These are phyloP conservation scores for Botryosphaeria agaves DNA, from an alignment of 2,329 filamentous ascomycete species.

Conservation along the genomic window DNA sequence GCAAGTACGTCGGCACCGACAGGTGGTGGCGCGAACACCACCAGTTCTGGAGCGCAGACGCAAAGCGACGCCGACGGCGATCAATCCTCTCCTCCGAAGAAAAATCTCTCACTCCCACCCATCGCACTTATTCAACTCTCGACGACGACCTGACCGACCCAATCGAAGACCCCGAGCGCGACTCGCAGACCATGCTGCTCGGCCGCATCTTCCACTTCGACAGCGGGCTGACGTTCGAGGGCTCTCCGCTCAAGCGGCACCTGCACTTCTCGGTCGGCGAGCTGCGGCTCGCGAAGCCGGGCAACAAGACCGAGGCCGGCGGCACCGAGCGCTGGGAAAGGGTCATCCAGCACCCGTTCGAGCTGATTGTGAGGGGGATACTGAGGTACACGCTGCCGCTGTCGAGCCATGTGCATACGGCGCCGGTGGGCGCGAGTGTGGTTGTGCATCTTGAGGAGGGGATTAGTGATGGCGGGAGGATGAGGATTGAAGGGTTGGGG, in stretches of 20 bases:
- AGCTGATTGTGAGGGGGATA: slow-evolving; percentile 79
- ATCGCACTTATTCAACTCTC: not conserved
- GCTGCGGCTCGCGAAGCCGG: slow-evolving; percentile 64
- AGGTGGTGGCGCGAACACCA: slow-evolving; percentile 20
- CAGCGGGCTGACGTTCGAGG: slow-evolving; percentile 74
- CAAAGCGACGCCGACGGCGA: not conserved
- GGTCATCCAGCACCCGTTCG: slow-evolving; percentile 81
- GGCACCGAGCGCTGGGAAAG: slow-evolving; percentile 79
- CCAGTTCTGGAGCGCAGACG: not conserved
- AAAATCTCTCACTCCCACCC: slow-evolving; percentile 2
- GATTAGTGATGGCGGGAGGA: slow-evolving; percentile 6
- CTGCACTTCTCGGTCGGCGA: slow-evolving; percentile 61
- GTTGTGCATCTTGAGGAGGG: slow-evolving; percentile 22
- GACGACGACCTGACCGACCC: slow-evolving; percentile 41
- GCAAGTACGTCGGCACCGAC: slow-evolving; percentile 60
- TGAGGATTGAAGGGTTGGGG: not conserved
- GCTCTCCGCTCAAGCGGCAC: slow-evolving; percentile 66
- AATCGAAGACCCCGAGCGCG: slow-evolving; percentile 42
- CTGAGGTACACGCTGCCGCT: slow-evolving; percentile 62
- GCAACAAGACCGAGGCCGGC: slow-evolving; percentile 70
- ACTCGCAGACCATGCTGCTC: slow-evolving; percentile 74
- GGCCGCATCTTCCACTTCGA: slow-evolving; percentile 78
- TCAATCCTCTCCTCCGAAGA: slow-evolving; percentile 1
- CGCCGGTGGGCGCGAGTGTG: slow-evolving; percentile 26
- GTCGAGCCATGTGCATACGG: slow-evolving; percentile 35